Evolutionary conservation across 2,329 filamentous ascomycete genomes (phyloP).

Genomic region (Aspergillus novofumigatus): DNA sequence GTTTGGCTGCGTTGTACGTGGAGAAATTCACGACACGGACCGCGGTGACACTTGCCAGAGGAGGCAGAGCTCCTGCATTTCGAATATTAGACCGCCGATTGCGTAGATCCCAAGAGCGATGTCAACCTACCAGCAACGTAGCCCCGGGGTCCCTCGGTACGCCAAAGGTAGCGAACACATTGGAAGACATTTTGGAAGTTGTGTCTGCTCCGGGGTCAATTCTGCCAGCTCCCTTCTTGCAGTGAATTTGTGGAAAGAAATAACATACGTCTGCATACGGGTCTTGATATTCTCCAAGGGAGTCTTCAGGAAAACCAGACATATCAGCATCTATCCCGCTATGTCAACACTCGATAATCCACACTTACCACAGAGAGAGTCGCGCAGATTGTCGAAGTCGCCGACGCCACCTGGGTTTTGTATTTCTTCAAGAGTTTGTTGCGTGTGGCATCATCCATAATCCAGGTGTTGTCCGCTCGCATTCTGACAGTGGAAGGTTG

Average conservation of each 20-base stretch:
- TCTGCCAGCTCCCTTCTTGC: not conserved
- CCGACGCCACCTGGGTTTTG: conserved; percentile 45
- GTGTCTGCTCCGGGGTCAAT: conserved; percentile 29
- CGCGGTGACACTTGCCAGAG: conserved; percentile 43
- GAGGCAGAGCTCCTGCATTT: conserved; percentile 39
- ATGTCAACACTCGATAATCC: not conserved
- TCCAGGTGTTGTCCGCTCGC: conserved; percentile 30
- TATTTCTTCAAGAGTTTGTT: conserved; percentile 44
- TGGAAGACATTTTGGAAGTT: conserved; percentile 42
- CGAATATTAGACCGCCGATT: not conserved
- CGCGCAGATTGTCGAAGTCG: conserved; percentile 41
- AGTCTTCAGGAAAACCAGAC: conserved; percentile 28
- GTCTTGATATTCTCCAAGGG: conserved; percentile 48
- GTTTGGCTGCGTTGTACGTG: conserved; percentile 43
- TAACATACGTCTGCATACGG: conserved; percentile 47
- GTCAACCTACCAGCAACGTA: conserved; percentile 42
- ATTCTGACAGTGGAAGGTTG: conserved; percentile 31
- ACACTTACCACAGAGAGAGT: conserved; percentile 43
- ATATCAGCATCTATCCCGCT: not conserved
- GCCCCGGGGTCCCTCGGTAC: conserved; percentile 44
- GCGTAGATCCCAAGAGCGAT: not conserved
- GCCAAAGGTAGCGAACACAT: conserved; percentile 44
- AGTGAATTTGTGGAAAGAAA: not conserved
- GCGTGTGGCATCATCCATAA: conserved; percentile 37
- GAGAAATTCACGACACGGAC: conserved; percentile 45